phyloP scores from a whole-genome alignment of 2,329 filamentous ascomycete species.

The Colletotrichum magnum region DNA sequence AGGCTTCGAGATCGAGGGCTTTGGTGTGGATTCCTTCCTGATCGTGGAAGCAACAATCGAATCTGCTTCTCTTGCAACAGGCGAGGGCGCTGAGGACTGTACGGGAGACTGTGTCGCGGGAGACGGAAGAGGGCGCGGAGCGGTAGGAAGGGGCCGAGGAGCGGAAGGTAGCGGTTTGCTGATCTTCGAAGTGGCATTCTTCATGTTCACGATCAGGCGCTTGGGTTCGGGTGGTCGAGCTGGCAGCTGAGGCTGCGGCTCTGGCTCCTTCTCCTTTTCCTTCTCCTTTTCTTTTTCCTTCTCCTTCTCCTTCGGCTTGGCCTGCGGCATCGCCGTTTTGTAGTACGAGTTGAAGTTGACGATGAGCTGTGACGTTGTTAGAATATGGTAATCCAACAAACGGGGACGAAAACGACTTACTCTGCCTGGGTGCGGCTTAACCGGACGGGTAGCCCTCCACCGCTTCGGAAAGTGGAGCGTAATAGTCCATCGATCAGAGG shows the following conservation, averaged over 20 bases:
- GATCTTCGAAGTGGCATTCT: slow-evolving; percentile 56
- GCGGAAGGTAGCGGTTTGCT: slow-evolving; percentile 44
- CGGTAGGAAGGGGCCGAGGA: slow-evolving; percentile 24
- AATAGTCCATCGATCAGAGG: slow-evolving; percentile 58
- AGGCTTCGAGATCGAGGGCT: slow-evolving; percentile 16
- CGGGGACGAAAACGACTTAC: slow-evolving; percentile 46
- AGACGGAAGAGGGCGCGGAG: slow-evolving; percentile 25
- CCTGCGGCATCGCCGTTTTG: slow-evolving; percentile 44
- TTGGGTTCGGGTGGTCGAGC: slow-evolving; percentile 46
- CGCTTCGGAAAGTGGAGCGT: slow-evolving; percentile 58
- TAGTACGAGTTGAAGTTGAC: slow-evolving; percentile 57
- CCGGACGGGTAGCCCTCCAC: slow-evolving; percentile 56
- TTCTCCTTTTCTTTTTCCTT: not conserved
- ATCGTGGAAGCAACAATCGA: slow-evolving; percentile 38
- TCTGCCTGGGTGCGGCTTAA: slow-evolving; percentile 52
- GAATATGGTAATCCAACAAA: slow-evolving; percentile 27
- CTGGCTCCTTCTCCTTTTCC: slow-evolving; percentile 44
- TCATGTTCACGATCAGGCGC: slow-evolving; percentile 46
- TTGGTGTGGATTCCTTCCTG: slow-evolving; percentile 18
- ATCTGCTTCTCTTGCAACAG: slow-evolving; percentile 32
- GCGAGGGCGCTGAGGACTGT: slow-evolving; percentile 31
- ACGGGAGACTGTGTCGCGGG: slow-evolving; percentile 21
- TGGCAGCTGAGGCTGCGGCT: slow-evolving; percentile 39
- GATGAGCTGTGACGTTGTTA: slow-evolving; percentile 48
- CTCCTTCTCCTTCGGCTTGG: slow-evolving; percentile 5